phyloP scores from a whole-genome alignment of 2,329 filamentous ascomycete species.

The Aspergillus costaricaensis region DNA sequence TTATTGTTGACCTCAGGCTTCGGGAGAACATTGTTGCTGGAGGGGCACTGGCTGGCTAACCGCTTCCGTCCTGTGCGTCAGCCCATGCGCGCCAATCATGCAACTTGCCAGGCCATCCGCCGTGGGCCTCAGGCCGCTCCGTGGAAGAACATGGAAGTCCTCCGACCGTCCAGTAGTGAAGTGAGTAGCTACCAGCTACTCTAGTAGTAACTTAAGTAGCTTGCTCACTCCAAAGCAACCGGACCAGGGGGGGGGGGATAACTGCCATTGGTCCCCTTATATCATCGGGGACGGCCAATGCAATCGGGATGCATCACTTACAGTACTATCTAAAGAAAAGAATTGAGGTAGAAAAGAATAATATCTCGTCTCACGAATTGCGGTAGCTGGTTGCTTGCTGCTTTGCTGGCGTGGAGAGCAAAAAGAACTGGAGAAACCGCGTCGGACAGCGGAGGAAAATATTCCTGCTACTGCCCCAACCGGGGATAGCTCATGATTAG shows the following conservation, averaged over 20 bases:
- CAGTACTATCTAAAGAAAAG: not conserved
- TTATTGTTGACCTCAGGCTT: constrained; percentile 40
- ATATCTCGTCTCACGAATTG: not conserved
- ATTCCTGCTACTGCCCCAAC: constrained; percentile 8
- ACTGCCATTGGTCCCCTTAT: not conserved
- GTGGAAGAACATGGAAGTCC: constrained; percentile 7
- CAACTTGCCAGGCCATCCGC: constrained; percentile 7
- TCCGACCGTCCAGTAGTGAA: not conserved
- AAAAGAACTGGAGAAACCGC: constrained; percentile 8
- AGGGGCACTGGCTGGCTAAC: constrained; percentile 35
- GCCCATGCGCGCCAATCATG: constrained; percentile 19
- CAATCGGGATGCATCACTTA: constrained; percentile 7
- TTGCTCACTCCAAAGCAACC: not conserved
- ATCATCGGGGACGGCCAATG: not conserved
- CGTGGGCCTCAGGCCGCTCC: constrained; percentile 15
- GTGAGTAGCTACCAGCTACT: not conserved
- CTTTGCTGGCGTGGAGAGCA: constrained; percentile 11
- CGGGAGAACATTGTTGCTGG: constrained; percentile 46
- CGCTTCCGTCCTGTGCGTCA: constrained; percentile 19
- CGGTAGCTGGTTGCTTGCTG: not conserved
- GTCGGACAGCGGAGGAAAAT: constrained; percentile 10
- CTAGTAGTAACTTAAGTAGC: not conserved
- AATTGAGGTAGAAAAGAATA: not conserved
- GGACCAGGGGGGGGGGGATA: not conserved
- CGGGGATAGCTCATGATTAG: constrained; percentile 7